Evolutionary conservation across 139 green algal species (phyloP).

Genomic region (Axilococcus clingmanii): DNA sequence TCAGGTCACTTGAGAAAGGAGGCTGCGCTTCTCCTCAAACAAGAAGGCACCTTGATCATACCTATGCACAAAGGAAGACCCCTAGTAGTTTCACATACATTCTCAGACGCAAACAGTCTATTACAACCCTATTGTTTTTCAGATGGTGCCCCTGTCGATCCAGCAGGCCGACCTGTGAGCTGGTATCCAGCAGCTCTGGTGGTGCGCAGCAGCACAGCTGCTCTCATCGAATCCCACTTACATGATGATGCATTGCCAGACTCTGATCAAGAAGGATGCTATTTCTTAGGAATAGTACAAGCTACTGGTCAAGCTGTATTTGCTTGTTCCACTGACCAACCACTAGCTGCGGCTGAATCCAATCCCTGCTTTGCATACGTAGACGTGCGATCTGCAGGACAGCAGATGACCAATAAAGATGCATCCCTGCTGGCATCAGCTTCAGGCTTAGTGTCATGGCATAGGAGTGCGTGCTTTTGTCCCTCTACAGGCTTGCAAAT

Average conservation of each 20-base stretch:
- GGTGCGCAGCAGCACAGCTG: too few relatives aligned
- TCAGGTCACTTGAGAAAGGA: slow-evolving; percentile 18
- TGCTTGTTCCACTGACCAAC: slow-evolving; percentile 8
- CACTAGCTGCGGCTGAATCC: background rate
- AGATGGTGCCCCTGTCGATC: background rate
- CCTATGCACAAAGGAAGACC: slow-evolving; percentile 2
- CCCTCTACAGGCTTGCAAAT: slow-evolving; percentile 13
- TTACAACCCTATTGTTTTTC: background rate
- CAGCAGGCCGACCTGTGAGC: slow-evolving; percentile 1
- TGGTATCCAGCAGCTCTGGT: too few relatives aligned
- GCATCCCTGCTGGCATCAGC: slow-evolving; percentile 44
- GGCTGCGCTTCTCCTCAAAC: slow-evolving; percentile 6
- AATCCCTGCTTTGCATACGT: slow-evolving; percentile 8
- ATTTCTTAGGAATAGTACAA: slow-evolving; percentile 14
- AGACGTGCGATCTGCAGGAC: slow-evolving; percentile 30
- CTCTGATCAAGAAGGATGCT: background rate
- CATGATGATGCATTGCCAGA: background rate
- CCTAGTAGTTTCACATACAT: slow-evolving; percentile 1
- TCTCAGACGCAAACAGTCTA: background rate
- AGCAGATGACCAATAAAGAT: slow-evolving; percentile 27
- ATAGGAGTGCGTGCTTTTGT: slow-evolving; percentile 27
- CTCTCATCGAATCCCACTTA: background rate
- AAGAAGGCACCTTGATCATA: slow-evolving; percentile 3
- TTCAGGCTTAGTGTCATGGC: slow-evolving; percentile 34
- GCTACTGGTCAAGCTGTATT: slow-evolving; percentile 15